These are phyloP conservation scores for Alternaria infectoria DNA, from an alignment of 2,329 filamentous ascomycete species.

Conservation along the genomic window DNA sequence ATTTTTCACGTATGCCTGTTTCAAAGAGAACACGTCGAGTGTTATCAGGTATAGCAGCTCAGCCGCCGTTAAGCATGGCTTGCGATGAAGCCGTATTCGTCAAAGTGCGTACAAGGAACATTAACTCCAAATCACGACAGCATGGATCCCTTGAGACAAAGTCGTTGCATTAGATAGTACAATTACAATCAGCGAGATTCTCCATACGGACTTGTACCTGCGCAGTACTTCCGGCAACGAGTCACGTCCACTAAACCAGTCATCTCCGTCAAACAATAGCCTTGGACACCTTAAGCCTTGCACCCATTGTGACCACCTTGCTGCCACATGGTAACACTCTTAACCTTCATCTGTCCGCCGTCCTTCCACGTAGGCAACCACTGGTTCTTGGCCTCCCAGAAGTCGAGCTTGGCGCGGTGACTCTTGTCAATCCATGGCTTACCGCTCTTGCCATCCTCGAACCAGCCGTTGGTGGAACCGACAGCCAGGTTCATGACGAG, in stretches of 20 bases:
- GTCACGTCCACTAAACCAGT: background rate
- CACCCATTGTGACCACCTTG: conserved; percentile 57
- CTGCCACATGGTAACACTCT: conserved; percentile 66
- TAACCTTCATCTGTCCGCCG: conserved; percentile 69
- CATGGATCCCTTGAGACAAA: background rate
- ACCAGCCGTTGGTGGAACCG: conserved; percentile 83
- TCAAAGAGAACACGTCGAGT: background rate
- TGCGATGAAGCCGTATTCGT: background rate
- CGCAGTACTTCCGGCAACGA: background rate
- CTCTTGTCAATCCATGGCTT: conserved; percentile 83
- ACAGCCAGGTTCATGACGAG: conserved; percentile 78
- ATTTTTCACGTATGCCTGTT: background rate
- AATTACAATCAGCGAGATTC: background rate
- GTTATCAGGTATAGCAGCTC: background rate
- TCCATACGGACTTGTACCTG: background rate
- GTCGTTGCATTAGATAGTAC: background rate
- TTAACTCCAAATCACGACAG: background rate
- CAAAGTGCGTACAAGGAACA: background rate
- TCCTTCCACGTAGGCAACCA: conserved; percentile 77
- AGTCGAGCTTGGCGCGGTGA: conserved; percentile 72
- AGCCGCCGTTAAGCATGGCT: background rate
- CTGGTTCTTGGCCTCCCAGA: conserved; percentile 70
- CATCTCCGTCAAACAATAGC: background rate
- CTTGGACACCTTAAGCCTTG: conserved; percentile 17
- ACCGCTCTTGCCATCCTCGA: conserved; percentile 70